These are phyloP conservation scores for Nannizzia gypsea DNA, from an alignment of 2,329 filamentous ascomycete genomes.

Conservation along the genomic window DNA sequence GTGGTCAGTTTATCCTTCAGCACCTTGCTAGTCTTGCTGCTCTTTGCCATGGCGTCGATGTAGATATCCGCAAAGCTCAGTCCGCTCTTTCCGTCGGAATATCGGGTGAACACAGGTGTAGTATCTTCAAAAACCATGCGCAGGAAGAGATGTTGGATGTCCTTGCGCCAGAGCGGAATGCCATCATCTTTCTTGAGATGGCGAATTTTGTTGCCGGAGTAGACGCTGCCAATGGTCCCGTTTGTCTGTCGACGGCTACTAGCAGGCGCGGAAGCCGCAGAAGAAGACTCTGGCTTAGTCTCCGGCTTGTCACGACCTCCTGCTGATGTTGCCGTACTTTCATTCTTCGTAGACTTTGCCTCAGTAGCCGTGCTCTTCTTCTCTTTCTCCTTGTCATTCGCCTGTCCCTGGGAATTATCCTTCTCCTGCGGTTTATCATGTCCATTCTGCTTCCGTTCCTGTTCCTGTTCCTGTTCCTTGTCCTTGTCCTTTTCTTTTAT, in stretches of 20 bases:
- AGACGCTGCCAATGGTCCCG: conserved; percentile 54
- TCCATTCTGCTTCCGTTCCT: no score
- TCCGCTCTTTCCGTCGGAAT: conserved; percentile 67
- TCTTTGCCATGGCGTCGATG: conserved; percentile 95
- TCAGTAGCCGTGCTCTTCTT: background rate
- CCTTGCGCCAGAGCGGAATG: conserved; percentile 54
- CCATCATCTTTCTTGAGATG: conserved; percentile 58
- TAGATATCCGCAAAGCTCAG: conserved; percentile 84
- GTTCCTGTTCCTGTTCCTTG: background rate
- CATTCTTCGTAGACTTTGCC: background rate
- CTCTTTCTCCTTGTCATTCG: no score
- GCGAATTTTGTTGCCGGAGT: conserved; percentile 55
- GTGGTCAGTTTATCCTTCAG: conserved; percentile 90
- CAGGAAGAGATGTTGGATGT: conserved; percentile 56
- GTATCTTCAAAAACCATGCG: conserved; percentile 52
- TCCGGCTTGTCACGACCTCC: background rate
- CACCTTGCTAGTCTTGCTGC: conserved; percentile 98
- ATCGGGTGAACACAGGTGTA: conserved; percentile 70
- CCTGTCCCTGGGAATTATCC: background rate
- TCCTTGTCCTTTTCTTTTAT: background rate
- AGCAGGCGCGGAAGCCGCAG: conserved; percentile 23
- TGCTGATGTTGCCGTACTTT: background rate
- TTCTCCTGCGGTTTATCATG: no score
- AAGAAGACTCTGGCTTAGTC: background rate
- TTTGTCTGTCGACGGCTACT: conserved; percentile 51